A percentile compares a stretch with the other conserved stretches of the same genome.
phyloP scores from a whole-genome alignment of 2,329 filamentous ascomycete species.

The Cercospora brassicicola region DNA sequence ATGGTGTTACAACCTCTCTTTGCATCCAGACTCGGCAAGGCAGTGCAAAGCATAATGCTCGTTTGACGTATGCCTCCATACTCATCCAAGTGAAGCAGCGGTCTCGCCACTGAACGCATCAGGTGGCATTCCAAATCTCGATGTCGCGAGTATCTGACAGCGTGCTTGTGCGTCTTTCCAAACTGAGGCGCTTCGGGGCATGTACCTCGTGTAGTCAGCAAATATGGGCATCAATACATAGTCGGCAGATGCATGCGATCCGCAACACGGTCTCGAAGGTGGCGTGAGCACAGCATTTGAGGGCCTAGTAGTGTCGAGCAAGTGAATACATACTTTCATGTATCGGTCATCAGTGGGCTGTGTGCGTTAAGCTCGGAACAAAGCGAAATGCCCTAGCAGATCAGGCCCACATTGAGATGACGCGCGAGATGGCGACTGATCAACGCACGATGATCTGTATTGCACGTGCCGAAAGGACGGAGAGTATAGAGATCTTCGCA shows the following conservation, averaged over 20 bases:
- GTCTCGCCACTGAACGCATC: not conserved
- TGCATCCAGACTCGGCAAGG: not conserved
- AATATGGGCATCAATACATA: not conserved
- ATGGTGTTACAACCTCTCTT: not conserved
- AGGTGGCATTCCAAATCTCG: not conserved
- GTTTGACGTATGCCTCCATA: not conserved
- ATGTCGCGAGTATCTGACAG: not conserved
- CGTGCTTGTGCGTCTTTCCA: not conserved
- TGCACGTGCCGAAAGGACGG: not conserved
- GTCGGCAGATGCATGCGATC: not conserved
- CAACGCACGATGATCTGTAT: not conserved
- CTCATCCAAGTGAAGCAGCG: not conserved
- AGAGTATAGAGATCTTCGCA: not conserved
- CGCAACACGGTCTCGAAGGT: not conserved
- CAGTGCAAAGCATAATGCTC: not conserved
- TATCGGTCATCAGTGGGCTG: not conserved
- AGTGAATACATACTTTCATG: not conserved
- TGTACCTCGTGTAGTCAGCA: not conserved
- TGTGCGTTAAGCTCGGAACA: not conserved
- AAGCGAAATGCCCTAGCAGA: slow-evolving; percentile 1
- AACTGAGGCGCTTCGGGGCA: not conserved
- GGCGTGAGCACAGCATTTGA: not conserved
- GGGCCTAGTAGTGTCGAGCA: not conserved
- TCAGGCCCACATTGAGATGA: not conserved
- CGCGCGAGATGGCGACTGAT: not conserved